A percentile compares a stretch with the other conserved stretches of the same genome.
Conservation (phyloP, 768 basidiomycete genomes). For the Boletus coccyginus region DNA sequence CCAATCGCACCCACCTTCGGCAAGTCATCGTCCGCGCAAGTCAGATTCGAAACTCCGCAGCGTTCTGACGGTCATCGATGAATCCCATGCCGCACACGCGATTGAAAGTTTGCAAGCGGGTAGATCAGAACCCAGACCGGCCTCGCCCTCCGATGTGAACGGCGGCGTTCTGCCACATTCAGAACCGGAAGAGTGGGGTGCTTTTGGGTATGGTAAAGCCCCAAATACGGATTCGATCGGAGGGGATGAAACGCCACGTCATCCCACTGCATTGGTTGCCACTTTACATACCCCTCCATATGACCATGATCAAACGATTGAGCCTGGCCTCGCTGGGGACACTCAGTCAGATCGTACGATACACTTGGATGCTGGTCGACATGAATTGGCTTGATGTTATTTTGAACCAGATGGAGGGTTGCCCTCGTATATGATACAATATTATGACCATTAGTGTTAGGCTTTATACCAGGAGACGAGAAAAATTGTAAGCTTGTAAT, state of each 20-base stretch:
- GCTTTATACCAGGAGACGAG: not conserved
- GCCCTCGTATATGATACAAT: constrained; percentile 8
- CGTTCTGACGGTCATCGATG: constrained; percentile 72
- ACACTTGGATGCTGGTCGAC: constrained; percentile 19
- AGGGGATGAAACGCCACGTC: constrained; percentile 48
- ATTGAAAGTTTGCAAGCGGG: constrained; percentile 20
- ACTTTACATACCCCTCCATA: constrained; percentile 23
- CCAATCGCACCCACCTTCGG: constrained; percentile 48
- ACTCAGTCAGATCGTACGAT: constrained; percentile 28
- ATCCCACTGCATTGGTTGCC: constrained; percentile 31
- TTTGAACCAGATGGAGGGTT: not conserved
- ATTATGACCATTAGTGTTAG: constrained; percentile 9
- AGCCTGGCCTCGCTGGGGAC: constrained; percentile 16
- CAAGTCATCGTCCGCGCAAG: constrained; percentile 45
- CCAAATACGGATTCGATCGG: constrained; percentile 31
- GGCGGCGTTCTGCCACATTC: constrained; percentile 18
- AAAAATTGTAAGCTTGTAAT: not conserved
- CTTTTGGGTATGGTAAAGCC: constrained; percentile 40
- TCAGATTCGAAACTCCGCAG: constrained; percentile 66
- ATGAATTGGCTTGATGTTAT: constrained; percentile 10
- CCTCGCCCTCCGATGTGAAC: constrained; percentile 31
- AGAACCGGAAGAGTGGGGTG: constrained; percentile 37
- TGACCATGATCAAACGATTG: constrained; percentile 21
- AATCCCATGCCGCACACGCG: constrained; percentile 42
- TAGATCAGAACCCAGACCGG: constrained; percentile 20